These are phyloP conservation scores for Suillus sp. DNA, from an alignment of 768 basidiomycete species.

Conservation along the genomic window DNA sequence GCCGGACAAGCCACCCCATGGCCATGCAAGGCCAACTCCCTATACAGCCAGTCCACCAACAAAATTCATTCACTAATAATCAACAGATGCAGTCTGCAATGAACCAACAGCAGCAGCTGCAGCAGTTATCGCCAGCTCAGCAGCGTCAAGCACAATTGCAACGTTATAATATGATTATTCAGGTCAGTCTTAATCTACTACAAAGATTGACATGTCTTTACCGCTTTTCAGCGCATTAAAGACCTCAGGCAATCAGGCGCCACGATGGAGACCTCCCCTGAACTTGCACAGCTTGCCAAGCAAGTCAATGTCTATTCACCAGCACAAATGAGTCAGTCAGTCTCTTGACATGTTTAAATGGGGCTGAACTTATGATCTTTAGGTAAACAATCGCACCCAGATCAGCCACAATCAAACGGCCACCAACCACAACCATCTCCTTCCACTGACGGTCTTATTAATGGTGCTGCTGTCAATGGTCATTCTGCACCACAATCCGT, in stretches of 20 bases:
- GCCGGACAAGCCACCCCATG: slow-evolving; percentile 8
- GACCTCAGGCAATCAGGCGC: slow-evolving; percentile 44
- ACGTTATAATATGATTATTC: slow-evolving; percentile 1
- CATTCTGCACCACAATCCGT: slow-evolving; percentile 40
- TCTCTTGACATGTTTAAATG: not conserved
- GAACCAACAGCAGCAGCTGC: not conserved
- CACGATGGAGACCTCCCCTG: slow-evolving; percentile 46
- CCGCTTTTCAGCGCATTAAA: slow-evolving; percentile 42
- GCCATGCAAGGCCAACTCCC: slow-evolving; percentile 22
- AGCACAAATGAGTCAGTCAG: slow-evolving; percentile 38
- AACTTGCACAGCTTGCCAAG: slow-evolving; percentile 44
- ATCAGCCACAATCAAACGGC: not conserved
- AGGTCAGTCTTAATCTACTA: not conserved
- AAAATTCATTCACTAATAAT: slow-evolving; percentile 18
- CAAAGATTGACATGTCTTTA: not conserved
- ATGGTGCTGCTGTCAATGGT: slow-evolving; percentile 41
- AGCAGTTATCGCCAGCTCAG: slow-evolving; percentile 5
- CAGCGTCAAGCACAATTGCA: not conserved
- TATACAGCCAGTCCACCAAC: slow-evolving; percentile 20
- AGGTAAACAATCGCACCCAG: slow-evolving; percentile 30
- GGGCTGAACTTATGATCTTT: slow-evolving; percentile 11
- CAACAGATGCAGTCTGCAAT: slow-evolving; percentile 16
- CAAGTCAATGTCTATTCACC: slow-evolving; percentile 39
- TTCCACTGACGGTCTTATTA: slow-evolving; percentile 9
- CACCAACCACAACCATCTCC: slow-evolving; percentile 34